Conservation (phyloP, 768 basidiomycete species). For the Hebeloma cylindrosporum region DNA sequence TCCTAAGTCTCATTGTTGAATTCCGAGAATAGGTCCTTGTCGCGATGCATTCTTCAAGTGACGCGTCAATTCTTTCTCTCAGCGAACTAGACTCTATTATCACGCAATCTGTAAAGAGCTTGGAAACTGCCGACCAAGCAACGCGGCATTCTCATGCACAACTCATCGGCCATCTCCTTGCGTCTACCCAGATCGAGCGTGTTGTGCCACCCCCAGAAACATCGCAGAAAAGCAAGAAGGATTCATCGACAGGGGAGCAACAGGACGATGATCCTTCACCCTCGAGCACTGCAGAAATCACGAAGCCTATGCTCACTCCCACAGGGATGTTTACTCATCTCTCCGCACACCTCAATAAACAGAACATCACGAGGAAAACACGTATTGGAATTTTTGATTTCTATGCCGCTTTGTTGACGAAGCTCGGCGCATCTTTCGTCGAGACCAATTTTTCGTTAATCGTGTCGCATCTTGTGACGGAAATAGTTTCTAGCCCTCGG, state of each 20-base stretch:
- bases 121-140: slow-evolving; percentile 82
- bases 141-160: slow-evolving; percentile 80
- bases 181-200: slow-evolving; percentile 76
- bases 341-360: slow-evolving; percentile 79
- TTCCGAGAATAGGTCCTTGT: slow-evolving; percentile 41
- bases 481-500: slow-evolving; percentile 65
- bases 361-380: slow-evolving; percentile 62
- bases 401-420: slow-evolving; percentile 74
- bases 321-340: slow-evolving; percentile 82
- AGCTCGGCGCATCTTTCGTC: slow-evolving; percentile 74
- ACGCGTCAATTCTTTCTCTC: slow-evolving; percentile 54
- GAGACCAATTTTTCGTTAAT: slow-evolving; percentile 83
- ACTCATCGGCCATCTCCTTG: slow-evolving; percentile 81
- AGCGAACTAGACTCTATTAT: slow-evolving; percentile 80
- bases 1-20: slow-evolving; percentile 2
- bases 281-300: slow-evolving; percentile 49
- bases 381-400: slow-evolving; percentile 88
- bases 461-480: slow-evolving; percentile 72
- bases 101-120: slow-evolving; percentile 60
- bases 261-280: slow-evolving; percentile 54
- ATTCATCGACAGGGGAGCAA: slow-evolving; percentile 53
- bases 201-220: slow-evolving; percentile 44
- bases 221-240: slow-evolving; percentile 62
- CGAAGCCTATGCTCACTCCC: slow-evolving; percentile 69
- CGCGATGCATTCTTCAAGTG: slow-evolving; percentile 54